Conservation (phyloP, 2,329 filamentous ascomycete species). For the Akanthomyces muscarius region DNA sequence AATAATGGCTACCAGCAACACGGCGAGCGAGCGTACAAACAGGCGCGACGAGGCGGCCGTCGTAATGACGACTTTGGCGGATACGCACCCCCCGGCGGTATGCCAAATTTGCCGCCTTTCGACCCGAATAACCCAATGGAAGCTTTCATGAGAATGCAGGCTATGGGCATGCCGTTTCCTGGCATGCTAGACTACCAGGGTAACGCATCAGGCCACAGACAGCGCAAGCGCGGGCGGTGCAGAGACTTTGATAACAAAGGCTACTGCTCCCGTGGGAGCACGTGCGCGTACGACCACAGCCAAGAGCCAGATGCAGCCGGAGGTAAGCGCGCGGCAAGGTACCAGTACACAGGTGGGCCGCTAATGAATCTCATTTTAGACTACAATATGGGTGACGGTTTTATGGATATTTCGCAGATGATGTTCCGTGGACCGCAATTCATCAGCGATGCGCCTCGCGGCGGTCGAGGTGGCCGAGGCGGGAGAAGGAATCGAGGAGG, state of each 20-base stretch:
- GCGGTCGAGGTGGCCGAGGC: not conserved
- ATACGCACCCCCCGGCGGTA: conserved; percentile 6
- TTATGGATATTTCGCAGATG: conserved; percentile 9
- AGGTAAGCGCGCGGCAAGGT: not conserved
- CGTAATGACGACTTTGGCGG: conserved; percentile 25
- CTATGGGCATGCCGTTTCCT: conserved; percentile 44
- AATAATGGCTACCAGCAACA: conserved; percentile 22
- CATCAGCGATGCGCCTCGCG: not conserved
- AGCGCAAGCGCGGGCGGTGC: conserved; percentile 50
- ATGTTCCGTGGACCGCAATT: not conserved
- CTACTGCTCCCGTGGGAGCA: conserved; percentile 63
- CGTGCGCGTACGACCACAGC: conserved; percentile 67
- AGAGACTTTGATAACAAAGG: conserved; percentile 70
- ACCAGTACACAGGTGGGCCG: not conserved
- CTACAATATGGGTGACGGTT: not conserved
- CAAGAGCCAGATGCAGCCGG: conserved; percentile 40
- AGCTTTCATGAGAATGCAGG: conserved; percentile 58
- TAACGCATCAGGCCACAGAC: conserved; percentile 23
- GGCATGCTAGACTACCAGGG: conserved; percentile 39
- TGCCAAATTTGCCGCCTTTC: conserved; percentile 40
- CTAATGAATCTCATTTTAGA: not conserved
- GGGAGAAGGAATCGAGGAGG: conserved; percentile 31
- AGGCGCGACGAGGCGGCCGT: conserved; percentile 51
- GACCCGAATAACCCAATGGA: conserved; percentile 60
- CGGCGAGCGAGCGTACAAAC: conserved; percentile 52